Percentiles rank a stretch among this genome's conserved stretches.
Conservation (phyloP, 352 stramenopile genomes). For the Globisporangium spiculum region DNA sequence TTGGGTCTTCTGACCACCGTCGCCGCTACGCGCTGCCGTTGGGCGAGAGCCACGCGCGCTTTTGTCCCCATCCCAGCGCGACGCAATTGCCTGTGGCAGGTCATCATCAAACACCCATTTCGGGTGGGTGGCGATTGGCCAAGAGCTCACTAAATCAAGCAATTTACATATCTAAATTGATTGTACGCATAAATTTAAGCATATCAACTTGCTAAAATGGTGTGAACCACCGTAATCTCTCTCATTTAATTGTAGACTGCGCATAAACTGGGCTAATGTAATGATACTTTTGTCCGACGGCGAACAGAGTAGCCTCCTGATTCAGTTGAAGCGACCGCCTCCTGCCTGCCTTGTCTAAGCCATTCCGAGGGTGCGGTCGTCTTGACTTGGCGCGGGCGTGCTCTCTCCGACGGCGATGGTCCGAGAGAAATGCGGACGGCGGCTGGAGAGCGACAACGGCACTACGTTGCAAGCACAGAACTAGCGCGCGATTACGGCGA, state of each 20-base stretch:
- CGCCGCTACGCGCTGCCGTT: background rate
- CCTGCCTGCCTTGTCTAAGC: background rate
- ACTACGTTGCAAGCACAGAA: background rate
- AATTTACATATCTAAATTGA: background rate
- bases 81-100: background rate
- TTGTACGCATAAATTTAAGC: background rate
- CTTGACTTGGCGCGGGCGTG: background rate
- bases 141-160: background rate
- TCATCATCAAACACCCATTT: background rate
- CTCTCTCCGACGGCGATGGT: background rate
- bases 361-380: background rate
- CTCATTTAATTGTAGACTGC: background rate
- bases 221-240: background rate
- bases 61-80: background rate
- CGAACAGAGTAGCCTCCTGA: background rate
- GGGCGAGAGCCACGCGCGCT: constrained; percentile 5
- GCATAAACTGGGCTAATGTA: background rate
- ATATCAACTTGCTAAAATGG: background rate
- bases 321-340: background rate
- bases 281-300: background rate
- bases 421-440: background rate
- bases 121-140: background rate
- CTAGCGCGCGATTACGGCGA: too few species aligned
- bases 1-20: constrained; percentile 38
- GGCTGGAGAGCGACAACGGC: background rate